Conservation (phyloP, 192 early-diverging fungal genomes). For the Backusella tuberculispora region DNA sequence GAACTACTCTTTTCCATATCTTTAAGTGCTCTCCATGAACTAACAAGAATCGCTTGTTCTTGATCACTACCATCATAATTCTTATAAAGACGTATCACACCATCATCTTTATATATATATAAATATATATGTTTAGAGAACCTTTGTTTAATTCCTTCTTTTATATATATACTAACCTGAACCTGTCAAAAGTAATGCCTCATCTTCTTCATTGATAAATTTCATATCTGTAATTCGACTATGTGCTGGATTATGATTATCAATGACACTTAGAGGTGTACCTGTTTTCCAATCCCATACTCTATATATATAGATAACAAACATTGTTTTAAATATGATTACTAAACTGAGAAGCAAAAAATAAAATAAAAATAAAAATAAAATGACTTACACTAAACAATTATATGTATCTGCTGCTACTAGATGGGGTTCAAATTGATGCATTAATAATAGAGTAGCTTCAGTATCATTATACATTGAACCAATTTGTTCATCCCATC, state of each 20-base stretch:
- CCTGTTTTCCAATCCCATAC: constrained; percentile 78
- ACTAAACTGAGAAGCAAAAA: too few relatives aligned
- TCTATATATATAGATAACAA: constrained; percentile 39
- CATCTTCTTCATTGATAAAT: constrained; percentile 91
- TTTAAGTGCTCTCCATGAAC: constrained; percentile 76
- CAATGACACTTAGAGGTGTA: constrained; percentile 62
- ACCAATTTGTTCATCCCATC: constrained; percentile 58
- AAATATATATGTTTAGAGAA: neutral
- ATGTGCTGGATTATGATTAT: constrained; percentile 68
- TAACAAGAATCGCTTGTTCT: constrained; percentile 63
- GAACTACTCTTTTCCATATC: constrained; percentile 63
- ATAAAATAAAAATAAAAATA: constrained; percentile 1
- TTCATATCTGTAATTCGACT: constrained; percentile 77
- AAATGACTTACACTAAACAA: constrained; percentile 57
- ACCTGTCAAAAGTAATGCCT: constrained; percentile 82
- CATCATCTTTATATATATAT: constrained; percentile 62
- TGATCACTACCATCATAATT: constrained; percentile 61
- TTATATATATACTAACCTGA: constrained; percentile 62
- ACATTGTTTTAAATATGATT: too few relatives aligned
- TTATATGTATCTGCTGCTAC: constrained; percentile 75
- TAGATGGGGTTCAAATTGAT: constrained; percentile 86
- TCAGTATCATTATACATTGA: constrained; percentile 57
- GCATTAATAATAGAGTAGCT: constrained; percentile 66
- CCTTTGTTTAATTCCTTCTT: too few relatives aligned
- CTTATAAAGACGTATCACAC: constrained; percentile 74